These are phyloP conservation scores for Heterobasidion irregulare DNA, from an alignment of 1,284 basidiomycete genomes.

Conservation along the genomic window DNA sequence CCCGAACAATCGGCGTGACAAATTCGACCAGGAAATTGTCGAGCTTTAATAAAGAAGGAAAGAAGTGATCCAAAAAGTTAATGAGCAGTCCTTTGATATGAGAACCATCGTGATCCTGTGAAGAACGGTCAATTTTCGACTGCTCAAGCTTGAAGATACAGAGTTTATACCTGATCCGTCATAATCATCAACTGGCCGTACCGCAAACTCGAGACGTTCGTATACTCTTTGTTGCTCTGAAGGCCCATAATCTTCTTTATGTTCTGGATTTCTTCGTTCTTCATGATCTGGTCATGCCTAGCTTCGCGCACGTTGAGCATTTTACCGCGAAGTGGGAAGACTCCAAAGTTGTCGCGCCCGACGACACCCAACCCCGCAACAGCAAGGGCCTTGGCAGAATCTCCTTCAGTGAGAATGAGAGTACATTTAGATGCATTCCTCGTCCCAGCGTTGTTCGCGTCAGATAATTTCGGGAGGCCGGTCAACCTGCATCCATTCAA, in stretches of 20 bases:
- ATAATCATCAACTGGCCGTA: conserved; percentile 99
- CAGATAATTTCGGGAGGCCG: conserved; percentile 90
- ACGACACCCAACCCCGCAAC: conserved; percentile 93
- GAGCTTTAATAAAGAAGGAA: conserved; percentile 88
- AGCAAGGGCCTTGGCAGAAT: conserved; percentile 96
- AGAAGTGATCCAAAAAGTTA: conserved; percentile 98
- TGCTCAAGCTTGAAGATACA: neutral
- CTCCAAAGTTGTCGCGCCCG: conserved; percentile 94
- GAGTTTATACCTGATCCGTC: conserved; percentile 84
- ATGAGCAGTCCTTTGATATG: conserved; percentile 99
- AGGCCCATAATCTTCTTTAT: conserved; percentile 98
- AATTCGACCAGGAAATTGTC: conserved; percentile 97
- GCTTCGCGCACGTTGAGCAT: conserved; percentile 97
- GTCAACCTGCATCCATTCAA: conserved; percentile 48
- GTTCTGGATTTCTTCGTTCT: conserved; percentile 95
- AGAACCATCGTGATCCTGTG: conserved; percentile 96
- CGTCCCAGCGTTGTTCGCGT: conserved; percentile 97
- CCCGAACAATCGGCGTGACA: conserved; percentile 96
- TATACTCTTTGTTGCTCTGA: conserved; percentile 91
- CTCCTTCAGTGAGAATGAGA: conserved; percentile 97
- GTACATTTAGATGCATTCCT: conserved; percentile 81
- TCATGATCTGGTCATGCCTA: conserved; percentile 92
- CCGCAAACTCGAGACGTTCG: conserved; percentile 63
- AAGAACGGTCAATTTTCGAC: conserved; percentile 3
- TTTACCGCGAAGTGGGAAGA: conserved; percentile 97